Evolutionary conservation across 164 flowering plant species (phyloP).

Genomic region (Umbilicus rupestris): DNA sequence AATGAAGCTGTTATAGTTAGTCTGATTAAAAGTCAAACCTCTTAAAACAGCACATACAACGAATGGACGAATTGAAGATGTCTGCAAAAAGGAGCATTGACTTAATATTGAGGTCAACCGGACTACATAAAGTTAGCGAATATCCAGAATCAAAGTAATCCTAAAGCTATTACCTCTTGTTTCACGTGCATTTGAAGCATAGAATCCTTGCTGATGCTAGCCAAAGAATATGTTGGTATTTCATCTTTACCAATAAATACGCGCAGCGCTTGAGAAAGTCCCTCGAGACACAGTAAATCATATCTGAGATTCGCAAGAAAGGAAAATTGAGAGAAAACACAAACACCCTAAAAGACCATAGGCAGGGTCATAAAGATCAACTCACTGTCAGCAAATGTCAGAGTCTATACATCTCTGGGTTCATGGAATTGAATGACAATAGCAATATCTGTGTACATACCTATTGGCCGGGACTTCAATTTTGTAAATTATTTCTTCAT

Average conservation of each 20-base stretch:
- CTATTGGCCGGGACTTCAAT: slow-evolving; percentile 92
- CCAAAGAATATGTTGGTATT: slow-evolving; percentile 48
- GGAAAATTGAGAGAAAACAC: background rate
- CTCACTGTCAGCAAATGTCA: no score
- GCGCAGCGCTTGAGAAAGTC: slow-evolving; percentile 72
- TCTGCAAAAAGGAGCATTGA: slow-evolving; percentile 31
- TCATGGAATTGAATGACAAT: no score
- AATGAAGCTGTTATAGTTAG: slow-evolving; percentile 84
- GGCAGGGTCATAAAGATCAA: no score
- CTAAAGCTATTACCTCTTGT: slow-evolving; percentile 43
- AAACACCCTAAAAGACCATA: background rate
- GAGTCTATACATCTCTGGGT: no score
- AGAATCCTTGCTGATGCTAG: slow-evolving; percentile 32
- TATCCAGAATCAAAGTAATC: background rate
- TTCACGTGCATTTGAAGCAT: slow-evolving; percentile 79
- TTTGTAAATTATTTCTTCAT: slow-evolving; percentile 85
- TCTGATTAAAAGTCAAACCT: slow-evolving; percentile 73
- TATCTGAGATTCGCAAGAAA: slow-evolving; percentile 29
- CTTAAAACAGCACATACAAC: slow-evolving; percentile 96
- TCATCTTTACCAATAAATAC: slow-evolving; percentile 50
- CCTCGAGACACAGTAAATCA: slow-evolving; percentile 96
- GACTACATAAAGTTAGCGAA: background rate
- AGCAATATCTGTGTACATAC: slow-evolving; percentile 16
- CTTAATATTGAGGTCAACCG: background rate
- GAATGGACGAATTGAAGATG: slow-evolving; percentile 63